Evolutionary conservation across 805 yeast species (phyloP), one percentile per base, ranked within the genome.

Genomic region (Spathaspora sp.): DNA sequence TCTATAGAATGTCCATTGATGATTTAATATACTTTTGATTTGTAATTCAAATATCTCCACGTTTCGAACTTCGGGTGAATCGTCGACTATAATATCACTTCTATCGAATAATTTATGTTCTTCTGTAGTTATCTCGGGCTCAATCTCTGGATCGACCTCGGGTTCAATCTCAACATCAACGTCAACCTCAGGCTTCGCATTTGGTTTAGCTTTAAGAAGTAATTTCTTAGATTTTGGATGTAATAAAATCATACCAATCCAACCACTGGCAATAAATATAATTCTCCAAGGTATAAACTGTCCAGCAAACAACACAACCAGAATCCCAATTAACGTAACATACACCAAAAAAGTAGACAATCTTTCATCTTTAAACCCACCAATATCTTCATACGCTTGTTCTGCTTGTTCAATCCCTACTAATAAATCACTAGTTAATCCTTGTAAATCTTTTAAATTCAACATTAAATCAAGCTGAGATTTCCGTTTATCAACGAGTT

Each of bases 41-140:
- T 87, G 87, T 20, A 91, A 75, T 65, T 91, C 96, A 64, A 77
- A 92, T 1, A 92, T 73, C 61, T 91, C 96, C 7, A 89, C 91
- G n/a, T 70, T 64, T 44, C 81, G 72, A 0, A 70, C 64, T 46
- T 83, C 84, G 0, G 90, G 86, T 0, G 78, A 69, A 52, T 85
- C 90, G 61, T 89, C 96, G 20, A 85, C 77, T n/a, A 88, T 71
- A 8, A 91, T 80, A 54, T 82, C 81, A 19, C 69, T 64, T 49
- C 77, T 46, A 48, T 76, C 77, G 39, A 69, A 65, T 40, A 60
- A 65, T 23, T 68, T 69, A 4, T 45, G 16, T 31, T 16, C 19
- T 51, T 65, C 61, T n/a, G n/a, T n/a, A n/a, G n/a, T n/a, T n/a
- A n/a, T 28, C 29, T 28, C 9, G 29, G 9, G 9, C 9, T 28